Base-by-base conservation (phyloP, 164 flowering plant genomes). In the Magnolia officinalis region DNA sequence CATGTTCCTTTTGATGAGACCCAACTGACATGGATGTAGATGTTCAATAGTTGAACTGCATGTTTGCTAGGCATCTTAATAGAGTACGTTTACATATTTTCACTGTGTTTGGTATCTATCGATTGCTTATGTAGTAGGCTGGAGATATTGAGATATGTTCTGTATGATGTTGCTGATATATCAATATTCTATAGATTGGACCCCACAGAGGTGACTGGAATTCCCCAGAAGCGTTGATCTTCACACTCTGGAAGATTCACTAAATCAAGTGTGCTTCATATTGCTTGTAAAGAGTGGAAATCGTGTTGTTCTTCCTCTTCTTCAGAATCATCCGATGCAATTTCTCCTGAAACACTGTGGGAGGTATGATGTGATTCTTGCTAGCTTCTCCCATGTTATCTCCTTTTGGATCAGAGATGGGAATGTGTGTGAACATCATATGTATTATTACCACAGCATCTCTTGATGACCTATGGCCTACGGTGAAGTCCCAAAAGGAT, bases 341-440 rank as follows among this genome's bases (percentile, higher is more conserved):
- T 87, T 78, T 86, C 95, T 77, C 92, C 95, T 73, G 93, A 91
- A 80, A 88, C 85, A 50, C 82, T 96, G 82, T 96, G 99, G 99
- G 92, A 94, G 99, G 99, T 96, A 86, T 50, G 72, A 49, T 70
- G 9, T 1, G 51, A 23, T 19, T 10, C 8, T 29, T 52, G 19
- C 23, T 69, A 19, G 19, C 1, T 59, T 69, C 68, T 13, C 14
- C 20, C n/a, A n/a, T 51, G 37, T 29, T 37, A 37, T 37, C 45
- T 37, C 45, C 6, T 37, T 37, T 37, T 37, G 45, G 45, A 37
- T 37, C 45, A 37, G 45, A 37, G 4, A 37, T 37, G 45, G 45
- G 45, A 37, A 37, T 37, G 45, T 37, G 45, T 2, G 2, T 37
- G 45, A 37, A 37, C 45, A 37, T 37, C 45, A 37, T 37, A 37